phyloP scores from a whole-genome alignment of 495 filamentous ascomycete genomes.

The Lophium mytilinum region DNA sequence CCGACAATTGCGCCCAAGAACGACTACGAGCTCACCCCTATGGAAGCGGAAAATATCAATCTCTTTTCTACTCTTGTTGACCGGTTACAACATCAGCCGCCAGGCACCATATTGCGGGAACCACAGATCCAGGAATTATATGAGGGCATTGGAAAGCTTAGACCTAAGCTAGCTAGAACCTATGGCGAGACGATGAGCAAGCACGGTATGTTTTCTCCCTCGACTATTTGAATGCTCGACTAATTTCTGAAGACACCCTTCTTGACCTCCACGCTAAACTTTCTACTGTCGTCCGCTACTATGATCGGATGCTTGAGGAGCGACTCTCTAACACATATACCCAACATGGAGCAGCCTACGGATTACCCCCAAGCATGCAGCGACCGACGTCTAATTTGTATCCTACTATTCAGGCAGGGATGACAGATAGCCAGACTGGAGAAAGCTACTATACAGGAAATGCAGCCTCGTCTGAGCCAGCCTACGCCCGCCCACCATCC shows the following conservation, averaged over 20 bases:
- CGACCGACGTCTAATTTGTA: slow-evolving; percentile 51
- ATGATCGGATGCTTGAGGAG: slow-evolving; percentile 96
- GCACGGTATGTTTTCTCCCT: slow-evolving; percentile 58
- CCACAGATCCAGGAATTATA: slow-evolving; percentile 98
- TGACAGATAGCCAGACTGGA: slow-evolving; percentile 27
- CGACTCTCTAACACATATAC: slow-evolving; percentile 86
- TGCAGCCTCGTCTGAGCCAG: slow-evolving; percentile 39
- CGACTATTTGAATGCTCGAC: slow-evolving; percentile 3
- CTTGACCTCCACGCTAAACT: slow-evolving; percentile 92
- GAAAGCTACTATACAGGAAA: slow-evolving; percentile 79
- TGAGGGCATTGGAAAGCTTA: slow-evolving; percentile 84
- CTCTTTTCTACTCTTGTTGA: slow-evolving; percentile 93
- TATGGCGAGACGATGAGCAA: slow-evolving; percentile 99
- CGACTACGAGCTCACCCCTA: slow-evolving; percentile 87
- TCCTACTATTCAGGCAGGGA: slow-evolving; percentile 49
- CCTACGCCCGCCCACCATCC: slow-evolving; percentile 38
- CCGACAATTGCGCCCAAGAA: slow-evolving; percentile 54
- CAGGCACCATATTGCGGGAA: slow-evolving; percentile 88
- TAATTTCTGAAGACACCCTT: slow-evolving; percentile 60
- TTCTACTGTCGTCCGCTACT: slow-evolving; percentile 95
- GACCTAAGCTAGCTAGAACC: slow-evolving; percentile 89
- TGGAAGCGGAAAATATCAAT: slow-evolving; percentile 96
- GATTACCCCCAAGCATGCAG: slow-evolving; percentile 44
- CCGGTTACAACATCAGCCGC: slow-evolving; percentile 87
- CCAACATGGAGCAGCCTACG: slow-evolving; percentile 58